Percentiles rank a stretch among this genome's conserved stretches.
These are phyloP conservation scores for Nigrospora sphaerica DNA, from an alignment of 2,329 filamentous ascomycete genomes.

Conservation along the genomic window DNA sequence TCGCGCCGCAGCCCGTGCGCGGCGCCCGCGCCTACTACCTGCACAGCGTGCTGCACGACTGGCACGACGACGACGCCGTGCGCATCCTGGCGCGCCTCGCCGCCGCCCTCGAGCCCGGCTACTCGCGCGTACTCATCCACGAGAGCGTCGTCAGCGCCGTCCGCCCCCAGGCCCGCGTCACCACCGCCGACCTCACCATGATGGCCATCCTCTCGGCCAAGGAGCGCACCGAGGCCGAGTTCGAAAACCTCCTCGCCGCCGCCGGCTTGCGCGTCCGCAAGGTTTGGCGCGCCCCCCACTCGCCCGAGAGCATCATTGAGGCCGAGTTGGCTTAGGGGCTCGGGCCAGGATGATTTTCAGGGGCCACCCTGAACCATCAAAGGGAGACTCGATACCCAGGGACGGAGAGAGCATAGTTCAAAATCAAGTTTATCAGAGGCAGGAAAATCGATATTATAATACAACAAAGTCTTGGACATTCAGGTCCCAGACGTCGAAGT, in stretches of 20 bases:
- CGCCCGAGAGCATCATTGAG: constrained; percentile 17
- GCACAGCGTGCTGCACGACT: constrained; percentile 25
- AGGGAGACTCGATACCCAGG: no score
- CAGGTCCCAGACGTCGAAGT: no score
- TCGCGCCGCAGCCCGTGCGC: constrained; percentile 29
- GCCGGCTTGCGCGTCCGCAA: constrained; percentile 11
- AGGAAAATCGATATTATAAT: no score
- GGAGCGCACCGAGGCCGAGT: constrained; percentile 15
- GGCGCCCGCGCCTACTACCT: constrained; percentile 25
- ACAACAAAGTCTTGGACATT: no score
- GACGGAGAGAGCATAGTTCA: no score
- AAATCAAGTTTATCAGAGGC: no score
- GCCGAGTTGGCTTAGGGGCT: constrained; percentile 8
- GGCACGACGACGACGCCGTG: constrained; percentile 11
- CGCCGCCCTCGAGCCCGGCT: constrained; percentile 21
- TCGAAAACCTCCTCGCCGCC: constrained; percentile 7
- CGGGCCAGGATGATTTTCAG: no score
- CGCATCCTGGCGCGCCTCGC: constrained; percentile 17
- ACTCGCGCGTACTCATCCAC: constrained; percentile 28
- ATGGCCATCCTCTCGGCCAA: constrained; percentile 11
- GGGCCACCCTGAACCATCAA: no score
- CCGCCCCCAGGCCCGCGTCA: constrained; percentile 12
- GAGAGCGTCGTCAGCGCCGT: constrained; percentile 25
- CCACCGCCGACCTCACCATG: constrained; percentile 18
- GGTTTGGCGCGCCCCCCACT: constrained; percentile 13